Evolutionary conservation across 140 eudicot genomes (phyloP), one percentile per base, ranked within the genome.

Genomic region (Anethum foeniculum): DNA sequence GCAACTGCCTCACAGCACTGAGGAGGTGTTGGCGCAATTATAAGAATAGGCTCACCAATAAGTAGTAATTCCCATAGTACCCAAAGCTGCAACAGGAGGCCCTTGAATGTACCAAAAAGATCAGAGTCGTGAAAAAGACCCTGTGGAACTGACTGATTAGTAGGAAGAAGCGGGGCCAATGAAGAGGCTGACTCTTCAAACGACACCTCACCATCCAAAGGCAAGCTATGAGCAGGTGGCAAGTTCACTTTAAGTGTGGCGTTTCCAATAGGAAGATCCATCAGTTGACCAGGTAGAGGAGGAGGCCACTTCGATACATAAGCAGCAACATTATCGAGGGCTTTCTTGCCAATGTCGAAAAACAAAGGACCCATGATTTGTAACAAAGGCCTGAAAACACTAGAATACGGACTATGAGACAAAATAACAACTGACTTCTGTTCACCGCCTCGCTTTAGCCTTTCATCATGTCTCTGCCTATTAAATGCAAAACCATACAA

Each of bases 1-100:
- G 97, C 93, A 77, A 95, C 99, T 19, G 99, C 98, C 91, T 95
- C 99, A 80, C 97, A 92, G 73, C 97, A 92, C 77, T 92, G 97
- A 52, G 97, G 96, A 54, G 99, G 99, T 16, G 99, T 95, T n/a
- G 97, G 99, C 8, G 99, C 95, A 83, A 95, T 92, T 54, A 95
- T 73, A 64, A 95, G 83, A 83, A 95, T 85, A 52, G 99, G 99
- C 86, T 95, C 99, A 34, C 99, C 99, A 64, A 91, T 71, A 68
- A 95, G 89, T 83, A 95, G 83, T 58, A 95, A 76, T 41, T 95
- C 99, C 99, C 98, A 95, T 64, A 95, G 87, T 30, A 88, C 80
- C 98, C 98, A 95, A 77, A 95, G 91, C 83, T 95, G 99, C 90
- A 95, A 84, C 39, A 95, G 85, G 71, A 90, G 89, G 77, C 95